phyloP scores from a whole-genome alignment of 768 basidiomycete species.

The Mycena indigotica region DNA sequence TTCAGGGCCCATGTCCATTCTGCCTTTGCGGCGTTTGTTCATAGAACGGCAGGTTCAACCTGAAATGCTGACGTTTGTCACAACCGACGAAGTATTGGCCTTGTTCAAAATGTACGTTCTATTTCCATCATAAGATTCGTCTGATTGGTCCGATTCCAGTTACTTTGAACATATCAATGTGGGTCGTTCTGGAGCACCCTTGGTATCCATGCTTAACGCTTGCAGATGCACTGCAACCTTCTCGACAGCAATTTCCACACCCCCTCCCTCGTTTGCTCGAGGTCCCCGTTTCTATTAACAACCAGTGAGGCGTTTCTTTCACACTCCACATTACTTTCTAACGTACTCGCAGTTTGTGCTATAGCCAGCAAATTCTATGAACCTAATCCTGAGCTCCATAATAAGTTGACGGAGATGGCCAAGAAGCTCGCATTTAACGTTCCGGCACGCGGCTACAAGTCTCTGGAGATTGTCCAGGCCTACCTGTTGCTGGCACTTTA shows the following conservation, averaged over 20 bases:
- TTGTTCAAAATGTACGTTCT: constrained; percentile 83
- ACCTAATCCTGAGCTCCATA: constrained; percentile 78
- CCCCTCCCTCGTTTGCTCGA: constrained; percentile 88
- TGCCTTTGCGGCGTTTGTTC: constrained; percentile 78
- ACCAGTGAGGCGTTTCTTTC: constrained; percentile 60
- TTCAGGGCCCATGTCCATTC: constrained; percentile 84
- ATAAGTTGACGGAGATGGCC: constrained; percentile 76
- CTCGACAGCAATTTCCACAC: constrained; percentile 91
- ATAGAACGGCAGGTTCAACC: constrained; percentile 91
- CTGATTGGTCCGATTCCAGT: constrained; percentile 39
- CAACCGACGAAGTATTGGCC: constrained; percentile 86
- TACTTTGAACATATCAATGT: constrained; percentile 80
- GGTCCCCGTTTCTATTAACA: constrained; percentile 93
- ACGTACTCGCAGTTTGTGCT: constrained; percentile 73
- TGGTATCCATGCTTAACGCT: constrained; percentile 21
- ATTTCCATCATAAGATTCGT: constrained; percentile 13
- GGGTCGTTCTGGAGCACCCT: constrained; percentile 29
- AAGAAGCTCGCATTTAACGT: constrained; percentile 88
- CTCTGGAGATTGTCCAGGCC: constrained; percentile 93
- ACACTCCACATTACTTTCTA: constrained; percentile 3
- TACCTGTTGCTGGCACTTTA: constrained; percentile 87
- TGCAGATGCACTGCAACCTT: constrained; percentile 76
- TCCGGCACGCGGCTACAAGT: constrained; percentile 86
- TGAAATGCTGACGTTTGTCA: constrained; percentile 88
- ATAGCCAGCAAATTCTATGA: constrained; percentile 90